phyloP scores from a whole-genome alignment of 768 basidiomycete genomes.

The Nevesoporus exiguus region DNA sequence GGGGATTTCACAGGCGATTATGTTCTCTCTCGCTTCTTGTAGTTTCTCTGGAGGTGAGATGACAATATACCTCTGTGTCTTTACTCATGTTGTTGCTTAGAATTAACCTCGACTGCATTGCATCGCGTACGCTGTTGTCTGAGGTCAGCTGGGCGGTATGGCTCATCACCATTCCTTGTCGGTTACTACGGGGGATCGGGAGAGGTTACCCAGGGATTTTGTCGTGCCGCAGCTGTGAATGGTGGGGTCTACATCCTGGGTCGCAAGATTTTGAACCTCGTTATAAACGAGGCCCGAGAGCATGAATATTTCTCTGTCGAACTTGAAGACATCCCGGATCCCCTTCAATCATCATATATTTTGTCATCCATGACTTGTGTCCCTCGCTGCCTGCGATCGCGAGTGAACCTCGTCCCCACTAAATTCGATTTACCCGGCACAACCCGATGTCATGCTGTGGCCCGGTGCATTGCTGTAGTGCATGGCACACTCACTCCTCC shows the following conservation, averaged over 20 bases:
- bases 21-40: conserved; percentile 78
- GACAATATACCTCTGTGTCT: background rate
- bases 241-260: conserved; percentile 75
- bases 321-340: conserved; percentile 60
- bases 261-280: conserved; percentile 35
- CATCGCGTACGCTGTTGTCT: conserved; percentile 71
- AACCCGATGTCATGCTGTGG: conserved; percentile 28
- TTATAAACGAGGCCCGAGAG: conserved; percentile 16
- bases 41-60: conserved; percentile 50
- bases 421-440: background rate
- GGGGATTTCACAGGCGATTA: conserved; percentile 56
- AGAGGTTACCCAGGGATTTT: conserved; percentile 90
- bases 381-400: conserved; percentile 26
- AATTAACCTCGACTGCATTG: conserved; percentile 63
- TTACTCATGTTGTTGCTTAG: conserved; percentile 37
- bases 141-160: conserved; percentile 80
- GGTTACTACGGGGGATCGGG: conserved; percentile 93
- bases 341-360: conserved; percentile 51
- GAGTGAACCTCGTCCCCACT: conserved; percentile 18
- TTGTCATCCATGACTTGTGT: conserved; percentile 45
- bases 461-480: conserved; percentile 51
- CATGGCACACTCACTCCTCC: conserved; percentile 31
- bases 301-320: conserved; percentile 39
- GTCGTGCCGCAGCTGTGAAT: conserved; percentile 79
- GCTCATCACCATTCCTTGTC: conserved; percentile 84